phyloP scores from a whole-genome alignment of 495 filamentous ascomycete genomes.

The Niebla homalea region DNA sequence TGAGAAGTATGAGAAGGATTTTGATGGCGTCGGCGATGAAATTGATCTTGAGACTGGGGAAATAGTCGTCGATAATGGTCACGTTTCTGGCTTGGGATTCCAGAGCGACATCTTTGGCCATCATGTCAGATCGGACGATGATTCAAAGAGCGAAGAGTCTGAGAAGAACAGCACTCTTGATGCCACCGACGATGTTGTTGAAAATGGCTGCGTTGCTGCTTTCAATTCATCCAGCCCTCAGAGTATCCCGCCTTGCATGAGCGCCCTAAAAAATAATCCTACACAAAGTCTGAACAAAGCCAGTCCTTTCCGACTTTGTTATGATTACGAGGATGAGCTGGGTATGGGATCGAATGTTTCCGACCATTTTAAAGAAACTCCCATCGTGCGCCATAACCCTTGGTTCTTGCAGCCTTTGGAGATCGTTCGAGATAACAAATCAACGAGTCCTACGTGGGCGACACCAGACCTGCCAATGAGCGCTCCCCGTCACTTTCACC shows the following conservation, averaged over 20 bases:
- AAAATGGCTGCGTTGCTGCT: neutral
- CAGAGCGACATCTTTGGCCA: constrained; percentile 28
- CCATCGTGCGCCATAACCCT: no score
- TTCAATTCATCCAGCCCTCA: no score
- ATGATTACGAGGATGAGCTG: neutral
- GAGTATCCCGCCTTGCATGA: no score
- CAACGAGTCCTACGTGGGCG: no score
- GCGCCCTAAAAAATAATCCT: no score
- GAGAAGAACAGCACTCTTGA: neutral
- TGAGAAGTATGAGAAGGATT: constrained; percentile 73
- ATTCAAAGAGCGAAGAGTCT: neutral
- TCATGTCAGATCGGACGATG: neutral
- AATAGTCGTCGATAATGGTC: constrained; percentile 79
- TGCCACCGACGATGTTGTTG: neutral
- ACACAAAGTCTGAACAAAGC: no score
- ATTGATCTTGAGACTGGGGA: constrained; percentile 65
- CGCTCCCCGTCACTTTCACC: no score
- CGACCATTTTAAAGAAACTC: no score
- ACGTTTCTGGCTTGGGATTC: constrained; percentile 45
- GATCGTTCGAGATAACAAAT: no score
- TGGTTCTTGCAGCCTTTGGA: no score
- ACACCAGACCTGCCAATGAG: no score
- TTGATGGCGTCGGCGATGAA: constrained; percentile 67
- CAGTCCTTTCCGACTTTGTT: no score
- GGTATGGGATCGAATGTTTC: neutral